Evolutionary conservation across 495 filamentous ascomycete species (phyloP).

Genomic region (Aspergillus mulundensis): DNA sequence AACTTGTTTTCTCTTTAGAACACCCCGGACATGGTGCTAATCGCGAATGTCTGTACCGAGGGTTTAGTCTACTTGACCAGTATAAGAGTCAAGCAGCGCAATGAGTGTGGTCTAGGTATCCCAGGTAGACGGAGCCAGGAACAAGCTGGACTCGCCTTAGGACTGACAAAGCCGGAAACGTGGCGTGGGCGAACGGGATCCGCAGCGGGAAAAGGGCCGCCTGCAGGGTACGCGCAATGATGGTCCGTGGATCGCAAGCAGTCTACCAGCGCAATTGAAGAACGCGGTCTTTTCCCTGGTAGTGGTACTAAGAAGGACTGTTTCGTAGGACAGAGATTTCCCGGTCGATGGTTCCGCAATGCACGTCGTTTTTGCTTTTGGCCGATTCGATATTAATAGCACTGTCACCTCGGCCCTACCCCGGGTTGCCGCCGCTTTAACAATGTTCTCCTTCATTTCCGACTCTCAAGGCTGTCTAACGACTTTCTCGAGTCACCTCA

Average conservation of each 20-base stretch:
- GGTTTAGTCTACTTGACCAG: neutral
- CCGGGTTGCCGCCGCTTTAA: constrained; percentile 6
- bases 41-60: constrained; percentile 4
- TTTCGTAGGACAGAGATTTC: neutral
- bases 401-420: neutral
- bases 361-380: neutral
- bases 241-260: neutral
- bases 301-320: neutral
- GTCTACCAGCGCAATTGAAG: constrained; percentile 2
- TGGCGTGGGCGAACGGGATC: constrained; percentile 21
- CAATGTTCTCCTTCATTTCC: neutral
- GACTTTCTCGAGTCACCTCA: no score
- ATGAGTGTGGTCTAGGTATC: neutral
- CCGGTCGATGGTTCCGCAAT: neutral
- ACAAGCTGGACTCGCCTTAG: neutral
- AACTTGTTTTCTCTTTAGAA: constrained; percentile 23
- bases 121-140: neutral
- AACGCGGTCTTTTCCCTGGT: neutral
- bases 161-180: constrained; percentile 16
- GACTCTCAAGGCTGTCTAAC: neutral
- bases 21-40: constrained; percentile 20
- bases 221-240: neutral
- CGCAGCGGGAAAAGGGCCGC: constrained; percentile 16
- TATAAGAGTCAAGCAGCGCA: neutral
- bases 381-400: constrained; percentile 1